A percentile compares a stretch with the other conserved stretches of the same genome.
These are phyloP conservation scores for Bombardia bombarda DNA, from an alignment of 495 filamentous ascomycete species.

Conservation along the genomic window DNA sequence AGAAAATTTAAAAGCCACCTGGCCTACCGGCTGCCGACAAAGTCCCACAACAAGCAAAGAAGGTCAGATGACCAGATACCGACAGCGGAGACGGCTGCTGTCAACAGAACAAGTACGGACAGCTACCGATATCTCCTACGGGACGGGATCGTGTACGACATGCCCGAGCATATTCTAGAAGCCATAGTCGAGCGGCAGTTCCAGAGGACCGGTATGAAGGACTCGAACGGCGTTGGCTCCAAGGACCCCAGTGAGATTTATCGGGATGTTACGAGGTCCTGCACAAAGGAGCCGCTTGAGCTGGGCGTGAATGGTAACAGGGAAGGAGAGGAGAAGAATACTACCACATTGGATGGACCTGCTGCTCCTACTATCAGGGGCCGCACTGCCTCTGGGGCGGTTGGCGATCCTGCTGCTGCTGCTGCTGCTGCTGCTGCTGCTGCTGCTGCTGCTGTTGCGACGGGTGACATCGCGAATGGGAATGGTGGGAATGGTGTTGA, in stretches of 20 bases:
- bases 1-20: not conserved
- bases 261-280: slow-evolving; percentile 22
- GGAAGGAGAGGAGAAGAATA: not conserved
- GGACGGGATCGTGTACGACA: slow-evolving; percentile 20
- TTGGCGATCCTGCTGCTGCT: not conserved
- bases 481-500: too few relatives aligned
- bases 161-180: slow-evolving; percentile 18
- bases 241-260: slow-evolving; percentile 14
- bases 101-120: not conserved
- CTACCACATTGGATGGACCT: not conserved
- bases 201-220: slow-evolving; percentile 16
- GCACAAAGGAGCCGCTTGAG: slow-evolving; percentile 3
- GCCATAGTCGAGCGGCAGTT: slow-evolving; percentile 28
- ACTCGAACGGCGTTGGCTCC: slow-evolving; percentile 22
- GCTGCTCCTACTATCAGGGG: not conserved
- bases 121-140: slow-evolving; percentile 11
- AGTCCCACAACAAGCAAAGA: not conserved
- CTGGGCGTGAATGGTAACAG: too few relatives aligned
- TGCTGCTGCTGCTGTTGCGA: too few relatives aligned
- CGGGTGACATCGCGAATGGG: too few relatives aligned
- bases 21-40: too few relatives aligned
- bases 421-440: too few relatives aligned
- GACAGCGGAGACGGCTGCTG: too few relatives aligned
- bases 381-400: not conserved
- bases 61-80: not conserved